phyloP scores from a whole-genome alignment of 176 grass and related monocot genomes.

The Aegilops speltoides region DNA sequence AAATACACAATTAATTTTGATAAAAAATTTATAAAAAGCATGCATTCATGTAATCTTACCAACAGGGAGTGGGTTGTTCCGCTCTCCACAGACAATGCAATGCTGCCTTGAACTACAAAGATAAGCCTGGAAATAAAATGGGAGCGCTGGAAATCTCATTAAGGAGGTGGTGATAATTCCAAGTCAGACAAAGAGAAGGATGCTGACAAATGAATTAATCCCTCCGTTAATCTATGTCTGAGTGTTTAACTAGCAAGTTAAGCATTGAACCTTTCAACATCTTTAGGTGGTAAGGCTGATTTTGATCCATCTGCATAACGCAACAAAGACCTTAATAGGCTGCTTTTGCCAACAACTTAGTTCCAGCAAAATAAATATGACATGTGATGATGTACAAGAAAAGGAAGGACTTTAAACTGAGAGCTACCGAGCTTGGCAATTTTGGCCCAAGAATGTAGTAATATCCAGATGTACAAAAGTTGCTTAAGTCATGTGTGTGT shows the following conservation, averaged over 20 bases:
- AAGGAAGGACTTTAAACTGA: neutral
- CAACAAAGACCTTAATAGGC: constrained; percentile 26
- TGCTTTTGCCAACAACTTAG: neutral
- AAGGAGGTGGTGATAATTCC: constrained; percentile 1
- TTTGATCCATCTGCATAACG: constrained; percentile 66
- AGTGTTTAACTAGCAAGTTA: constrained; percentile 21
- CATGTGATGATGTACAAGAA: neutral
- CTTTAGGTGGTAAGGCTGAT: constrained; percentile 76
- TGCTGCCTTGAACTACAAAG: constrained; percentile 80
- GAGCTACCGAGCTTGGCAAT: neutral
- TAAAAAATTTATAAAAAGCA: neutral
- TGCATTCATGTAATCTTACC: constrained; percentile 55
- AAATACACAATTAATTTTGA: neutral
- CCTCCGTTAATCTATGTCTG: neutral
- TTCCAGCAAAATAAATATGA: neutral
- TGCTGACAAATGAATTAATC: neutral
- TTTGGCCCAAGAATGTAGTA: neutral
- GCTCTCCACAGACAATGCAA: constrained; percentile 49
- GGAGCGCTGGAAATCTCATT: constrained; percentile 17
- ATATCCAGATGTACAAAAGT: neutral
- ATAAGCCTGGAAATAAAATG: constrained; percentile 64
- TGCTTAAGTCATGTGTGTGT: neutral
- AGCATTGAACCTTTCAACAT: constrained; percentile 78
- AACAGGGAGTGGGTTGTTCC: constrained; percentile 46
- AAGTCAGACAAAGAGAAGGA: neutral